These are phyloP conservation scores for Pterocarpus macrocarpus DNA, from an alignment of 306 rosid genomes.

Conservation along the genomic window DNA sequence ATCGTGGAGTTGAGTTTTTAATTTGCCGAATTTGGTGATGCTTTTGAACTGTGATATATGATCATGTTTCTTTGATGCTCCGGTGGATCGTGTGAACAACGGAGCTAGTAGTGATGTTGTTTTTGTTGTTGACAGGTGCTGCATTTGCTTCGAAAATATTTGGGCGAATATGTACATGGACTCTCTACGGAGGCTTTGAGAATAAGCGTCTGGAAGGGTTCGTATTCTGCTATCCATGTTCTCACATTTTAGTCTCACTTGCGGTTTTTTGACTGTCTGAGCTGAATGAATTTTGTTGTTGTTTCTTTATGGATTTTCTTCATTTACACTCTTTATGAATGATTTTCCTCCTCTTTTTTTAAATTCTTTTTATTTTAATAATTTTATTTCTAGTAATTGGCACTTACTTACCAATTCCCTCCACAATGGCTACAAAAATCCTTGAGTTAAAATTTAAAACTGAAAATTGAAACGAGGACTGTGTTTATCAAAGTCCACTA, in stretches of 20 bases:
- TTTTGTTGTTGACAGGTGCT: conserved; percentile 67
- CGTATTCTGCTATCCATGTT: conserved; percentile 48
- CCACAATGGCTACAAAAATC: not conserved
- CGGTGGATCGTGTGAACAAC: not conserved
- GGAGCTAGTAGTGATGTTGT: conserved; percentile 18
- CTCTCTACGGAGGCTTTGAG: conserved; percentile 92
- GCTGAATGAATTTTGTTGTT: conserved; percentile 6
- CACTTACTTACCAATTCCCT: not conserved
- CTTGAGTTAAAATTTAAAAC: not conserved
- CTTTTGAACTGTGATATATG: not conserved
- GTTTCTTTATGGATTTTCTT: conserved; percentile 9
- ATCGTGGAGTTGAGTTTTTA: not conserved
- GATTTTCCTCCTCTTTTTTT: not conserved
- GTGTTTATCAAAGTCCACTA: not conserved
- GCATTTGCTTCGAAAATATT: conserved; percentile 88
- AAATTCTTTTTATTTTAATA: not conserved
- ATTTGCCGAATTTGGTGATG: not conserved
- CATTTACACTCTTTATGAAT: not conserved
- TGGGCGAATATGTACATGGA: conserved; percentile 99
- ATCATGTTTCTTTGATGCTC: not conserved
- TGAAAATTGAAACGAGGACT: conserved; percentile 1
- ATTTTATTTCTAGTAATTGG: not conserved
- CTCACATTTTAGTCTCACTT: conserved; percentile 34
- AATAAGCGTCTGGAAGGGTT: conserved; percentile 99
- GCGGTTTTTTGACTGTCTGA: not conserved